Evolutionary conservation across 345 rosid genomes (phyloP).

Genomic region (Gossypium bickii): DNA sequence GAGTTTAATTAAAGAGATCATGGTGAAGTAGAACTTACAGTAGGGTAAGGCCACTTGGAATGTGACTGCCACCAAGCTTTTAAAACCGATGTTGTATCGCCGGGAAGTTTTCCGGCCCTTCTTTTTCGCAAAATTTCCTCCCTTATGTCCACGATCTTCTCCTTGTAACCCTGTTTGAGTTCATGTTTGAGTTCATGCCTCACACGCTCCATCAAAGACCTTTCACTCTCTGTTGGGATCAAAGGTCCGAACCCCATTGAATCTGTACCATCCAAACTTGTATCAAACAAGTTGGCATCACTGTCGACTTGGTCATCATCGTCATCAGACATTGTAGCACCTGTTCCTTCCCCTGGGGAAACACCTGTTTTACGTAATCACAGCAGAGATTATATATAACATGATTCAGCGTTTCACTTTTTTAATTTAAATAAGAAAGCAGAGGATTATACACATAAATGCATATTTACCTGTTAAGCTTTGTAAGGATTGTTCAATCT

Average conservation of each 20-base stretch:
- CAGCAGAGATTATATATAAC: neutral
- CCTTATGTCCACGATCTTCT: slow-evolving; percentile 84
- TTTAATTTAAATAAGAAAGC: neutral
- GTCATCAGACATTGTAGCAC: slow-evolving; percentile 97
- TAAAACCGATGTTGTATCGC: slow-evolving; percentile 85
- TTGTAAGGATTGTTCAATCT: slow-evolving; percentile 91
- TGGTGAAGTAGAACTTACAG: slow-evolving; percentile 43
- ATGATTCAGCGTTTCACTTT: slow-evolving; percentile 1
- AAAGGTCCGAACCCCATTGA: slow-evolving; percentile 90
- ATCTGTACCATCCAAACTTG: slow-evolving; percentile 64
- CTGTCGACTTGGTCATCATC: slow-evolving; percentile 94
- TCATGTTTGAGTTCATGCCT: slow-evolving; percentile 95
- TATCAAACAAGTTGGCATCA: slow-evolving; percentile 75
- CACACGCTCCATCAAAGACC: slow-evolving; percentile 96
- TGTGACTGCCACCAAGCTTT: slow-evolving; percentile 98
- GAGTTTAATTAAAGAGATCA: neutral
- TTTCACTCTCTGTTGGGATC: slow-evolving; percentile 88
- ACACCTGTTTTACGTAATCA: slow-evolving; percentile 50
- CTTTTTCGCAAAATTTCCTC: slow-evolving; percentile 97
- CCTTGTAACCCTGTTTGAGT: slow-evolving; percentile 78
- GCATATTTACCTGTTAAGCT: slow-evolving; percentile 67
- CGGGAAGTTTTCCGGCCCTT: slow-evolving; percentile 97
- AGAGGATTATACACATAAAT: neutral
- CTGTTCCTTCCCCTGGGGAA: slow-evolving; percentile 92
- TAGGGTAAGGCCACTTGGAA: slow-evolving; percentile 97